Conservation (phyloP, 2,329 filamentous ascomycete genomes). For the Eutypa lata region DNA sequence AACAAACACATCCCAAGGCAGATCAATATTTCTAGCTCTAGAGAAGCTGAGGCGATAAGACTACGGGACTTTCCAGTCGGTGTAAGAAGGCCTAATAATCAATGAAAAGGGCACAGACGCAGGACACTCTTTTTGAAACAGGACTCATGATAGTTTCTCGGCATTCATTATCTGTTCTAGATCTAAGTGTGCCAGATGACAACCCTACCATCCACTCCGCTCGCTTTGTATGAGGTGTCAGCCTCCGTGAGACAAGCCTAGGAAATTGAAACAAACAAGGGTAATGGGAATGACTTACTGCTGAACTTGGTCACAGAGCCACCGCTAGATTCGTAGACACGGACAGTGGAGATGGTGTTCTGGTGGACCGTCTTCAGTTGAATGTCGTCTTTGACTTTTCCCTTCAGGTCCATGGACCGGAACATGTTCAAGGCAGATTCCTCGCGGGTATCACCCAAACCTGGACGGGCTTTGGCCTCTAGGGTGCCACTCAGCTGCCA, state of each 20-base stretch:
- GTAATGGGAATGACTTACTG: slow-evolving; percentile 54
- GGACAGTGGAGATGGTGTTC: slow-evolving; percentile 87
- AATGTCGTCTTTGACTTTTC: slow-evolving; percentile 86
- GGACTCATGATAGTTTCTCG: background rate
- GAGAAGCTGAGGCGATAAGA: slow-evolving; percentile 1
- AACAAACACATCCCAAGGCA: background rate
- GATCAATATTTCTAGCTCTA: slow-evolving; percentile 6
- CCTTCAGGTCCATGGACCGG: slow-evolving; percentile 96
- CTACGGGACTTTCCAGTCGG: slow-evolving; percentile 4
- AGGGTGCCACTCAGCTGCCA: slow-evolving; percentile 84
- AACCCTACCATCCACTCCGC: slow-evolving; percentile 77
- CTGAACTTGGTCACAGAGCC: slow-evolving; percentile 75
- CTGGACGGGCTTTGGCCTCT: slow-evolving; percentile 67
- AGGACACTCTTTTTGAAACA: background rate
- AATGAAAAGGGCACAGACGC: slow-evolving; percentile 4
- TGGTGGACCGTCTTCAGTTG: slow-evolving; percentile 95
- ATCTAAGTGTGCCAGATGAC: slow-evolving; percentile 71
- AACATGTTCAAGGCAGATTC: slow-evolving; percentile 98
- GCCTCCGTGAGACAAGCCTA: slow-evolving; percentile 11
- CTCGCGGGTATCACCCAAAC: slow-evolving; percentile 64
- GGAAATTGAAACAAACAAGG: background rate
- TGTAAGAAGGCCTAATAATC: slow-evolving; percentile 7
- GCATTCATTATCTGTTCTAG: slow-evolving; percentile 11
- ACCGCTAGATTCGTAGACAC: slow-evolving; percentile 67
- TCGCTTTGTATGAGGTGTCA: slow-evolving; percentile 51